These are phyloP conservation scores for Salix purpurea DNA, from an alignment of 345 rosid species.

Conservation along the genomic window DNA sequence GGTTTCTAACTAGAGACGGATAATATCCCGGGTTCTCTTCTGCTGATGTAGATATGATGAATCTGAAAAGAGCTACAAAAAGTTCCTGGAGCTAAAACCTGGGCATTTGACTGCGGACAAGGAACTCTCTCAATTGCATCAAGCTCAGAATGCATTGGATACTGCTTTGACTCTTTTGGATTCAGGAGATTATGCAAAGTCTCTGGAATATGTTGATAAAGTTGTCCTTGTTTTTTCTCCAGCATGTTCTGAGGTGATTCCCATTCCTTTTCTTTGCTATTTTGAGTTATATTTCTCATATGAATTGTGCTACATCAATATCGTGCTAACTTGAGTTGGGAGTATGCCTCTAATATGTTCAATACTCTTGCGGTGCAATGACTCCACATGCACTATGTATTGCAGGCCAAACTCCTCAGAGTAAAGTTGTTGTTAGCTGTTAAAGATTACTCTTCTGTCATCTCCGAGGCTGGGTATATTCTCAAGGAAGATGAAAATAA, in stretches of 20 bases:
- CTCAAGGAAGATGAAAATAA: conserved; percentile 86
- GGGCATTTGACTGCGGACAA: conserved; percentile 68
- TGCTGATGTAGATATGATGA: conserved; percentile 72
- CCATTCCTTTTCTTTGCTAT: not conserved
- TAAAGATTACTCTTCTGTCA: conserved; percentile 75
- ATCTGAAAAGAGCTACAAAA: conserved; percentile 65
- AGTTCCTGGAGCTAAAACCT: conserved; percentile 66
- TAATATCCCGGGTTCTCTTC: conserved; percentile 33
- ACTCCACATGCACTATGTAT: not conserved
- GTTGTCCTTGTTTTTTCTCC: conserved; percentile 95
- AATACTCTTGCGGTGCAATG: conserved; percentile 4
- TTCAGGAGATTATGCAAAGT: conserved; percentile 63
- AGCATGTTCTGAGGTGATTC: conserved; percentile 72
- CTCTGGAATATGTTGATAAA: conserved; percentile 78
- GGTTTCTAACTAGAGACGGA: conserved; percentile 25
- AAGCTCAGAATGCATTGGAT: conserved; percentile 82
- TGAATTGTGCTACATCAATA: not conserved
- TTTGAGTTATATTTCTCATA: not conserved
- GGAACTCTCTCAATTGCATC: conserved; percentile 87
- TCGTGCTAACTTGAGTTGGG: too few species aligned
- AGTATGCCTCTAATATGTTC: not conserved
- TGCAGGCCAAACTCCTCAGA: conserved; percentile 85
- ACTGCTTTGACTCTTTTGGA: conserved; percentile 59
- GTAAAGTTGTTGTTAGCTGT: conserved; percentile 60
- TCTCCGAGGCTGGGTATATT: conserved; percentile 79